These are phyloP conservation scores for Umbelopsis isabellina DNA, from an alignment of 192 early-diverging fungal genomes.

Conservation along the genomic window DNA sequence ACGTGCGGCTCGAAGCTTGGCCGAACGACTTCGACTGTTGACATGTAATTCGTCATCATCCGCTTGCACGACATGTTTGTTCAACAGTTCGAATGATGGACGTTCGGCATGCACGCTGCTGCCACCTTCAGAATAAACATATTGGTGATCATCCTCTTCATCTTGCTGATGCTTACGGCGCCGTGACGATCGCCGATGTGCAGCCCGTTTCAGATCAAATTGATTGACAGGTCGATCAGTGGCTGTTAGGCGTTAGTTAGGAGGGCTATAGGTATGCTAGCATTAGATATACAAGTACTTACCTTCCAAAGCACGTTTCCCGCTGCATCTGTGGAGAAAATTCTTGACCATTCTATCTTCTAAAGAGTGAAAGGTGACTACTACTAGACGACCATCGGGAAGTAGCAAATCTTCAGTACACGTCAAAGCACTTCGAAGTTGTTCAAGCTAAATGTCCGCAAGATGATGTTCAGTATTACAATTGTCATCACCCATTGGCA, in stretches of 20 bases:
- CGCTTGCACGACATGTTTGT: conserved; percentile 49
- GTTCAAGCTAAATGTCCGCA: conserved; percentile 38
- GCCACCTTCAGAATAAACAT: neutral
- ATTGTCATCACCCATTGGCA: neutral
- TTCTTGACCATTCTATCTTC: conserved; percentile 76
- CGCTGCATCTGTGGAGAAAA: conserved; percentile 49
- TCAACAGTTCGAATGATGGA: conserved; percentile 38
- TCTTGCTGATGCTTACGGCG: neutral
- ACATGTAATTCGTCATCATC: conserved; percentile 48
- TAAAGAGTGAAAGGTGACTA: conserved; percentile 75
- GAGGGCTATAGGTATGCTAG: neutral
- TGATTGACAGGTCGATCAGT: conserved; percentile 29
- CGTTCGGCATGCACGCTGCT: neutral
- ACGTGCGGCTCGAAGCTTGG: conserved; percentile 47
- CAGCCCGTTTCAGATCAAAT: conserved; percentile 35
- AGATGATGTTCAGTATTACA: neutral
- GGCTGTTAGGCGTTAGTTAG: neutral
- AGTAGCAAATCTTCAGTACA: conserved; percentile 54
- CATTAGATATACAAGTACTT: neutral
- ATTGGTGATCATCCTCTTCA: conserved; percentile 1
- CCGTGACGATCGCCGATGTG: conserved; percentile 15
- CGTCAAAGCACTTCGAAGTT: conserved; percentile 58
- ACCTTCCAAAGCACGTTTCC: conserved; percentile 32
- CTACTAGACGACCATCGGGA: conserved; percentile 57
- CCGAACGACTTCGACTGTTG: conserved; percentile 65